These are phyloP conservation scores for Sarocladium kiliense DNA, from an alignment of 2,329 filamentous ascomycete species.

Conservation along the genomic window DNA sequence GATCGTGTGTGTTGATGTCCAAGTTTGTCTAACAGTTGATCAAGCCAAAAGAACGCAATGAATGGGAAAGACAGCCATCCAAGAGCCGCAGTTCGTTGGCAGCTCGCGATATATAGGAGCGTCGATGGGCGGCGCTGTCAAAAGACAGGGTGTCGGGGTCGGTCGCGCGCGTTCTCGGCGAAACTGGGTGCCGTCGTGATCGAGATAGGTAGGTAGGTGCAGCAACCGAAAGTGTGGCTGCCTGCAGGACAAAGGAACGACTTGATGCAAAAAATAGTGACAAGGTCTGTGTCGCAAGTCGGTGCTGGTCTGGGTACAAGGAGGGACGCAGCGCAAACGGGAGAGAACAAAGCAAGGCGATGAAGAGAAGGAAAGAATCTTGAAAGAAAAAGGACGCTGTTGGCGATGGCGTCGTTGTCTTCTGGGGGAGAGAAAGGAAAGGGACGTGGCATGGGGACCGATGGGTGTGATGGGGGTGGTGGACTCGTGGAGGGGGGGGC, in stretches of 20 bases:
- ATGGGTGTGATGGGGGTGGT: not conserved
- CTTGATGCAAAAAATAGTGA: slow-evolving; percentile 2
- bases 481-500: not conserved
- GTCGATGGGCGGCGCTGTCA: not conserved
- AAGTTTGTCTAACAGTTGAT: not conserved
- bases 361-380: not conserved
- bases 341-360: not conserved
- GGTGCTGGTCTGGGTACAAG: not conserved
- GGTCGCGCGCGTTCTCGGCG: not conserved
- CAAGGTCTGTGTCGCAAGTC: not conserved
- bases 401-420: slow-evolving; percentile 3
- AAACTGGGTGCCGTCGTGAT: not conserved
- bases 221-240: not conserved
- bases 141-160: not conserved
- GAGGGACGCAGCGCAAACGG: not conserved
- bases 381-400: slow-evolving; percentile 1
- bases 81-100: not conserved
- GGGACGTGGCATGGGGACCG: not conserved
- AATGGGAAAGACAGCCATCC: not conserved
- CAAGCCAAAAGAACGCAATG: not conserved
- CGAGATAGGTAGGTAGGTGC: not conserved
- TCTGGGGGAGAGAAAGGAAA: not conserved
- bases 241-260: not conserved
- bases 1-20: not conserved
- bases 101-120: not conserved